Conservation (phyloP, 169 alveolate species). For the Plasmodium inui region DNA sequence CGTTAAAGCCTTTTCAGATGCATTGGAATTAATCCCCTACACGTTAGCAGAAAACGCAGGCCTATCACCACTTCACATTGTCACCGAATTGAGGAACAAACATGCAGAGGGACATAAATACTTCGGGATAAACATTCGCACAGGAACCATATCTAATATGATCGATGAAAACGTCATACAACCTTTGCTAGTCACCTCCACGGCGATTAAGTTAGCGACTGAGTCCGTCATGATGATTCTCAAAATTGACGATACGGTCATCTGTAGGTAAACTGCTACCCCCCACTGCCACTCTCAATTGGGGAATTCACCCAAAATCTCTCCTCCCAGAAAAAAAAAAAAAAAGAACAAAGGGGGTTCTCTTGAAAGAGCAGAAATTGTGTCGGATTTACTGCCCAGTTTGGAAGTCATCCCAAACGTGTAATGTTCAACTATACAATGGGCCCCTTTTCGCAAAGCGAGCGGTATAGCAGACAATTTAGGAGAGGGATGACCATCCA, state of each 20-base stretch:
- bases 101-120: slow-evolving; percentile 93
- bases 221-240: slow-evolving; percentile 99
- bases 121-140: slow-evolving; percentile 96
- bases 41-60: slow-evolving; percentile 99
- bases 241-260: slow-evolving; percentile 98
- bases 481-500: not conserved
- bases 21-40: slow-evolving; percentile 98
- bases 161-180: slow-evolving; percentile 95
- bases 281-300: not conserved
- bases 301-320: not conserved
- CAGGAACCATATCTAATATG: slow-evolving; percentile 91
- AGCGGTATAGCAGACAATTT: not conserved
- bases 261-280: slow-evolving; percentile 64
- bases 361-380: not conserved
- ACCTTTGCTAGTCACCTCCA: slow-evolving; percentile 97
- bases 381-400: not conserved
- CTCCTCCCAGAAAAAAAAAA: not conserved
- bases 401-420: not conserved
- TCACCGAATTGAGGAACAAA: slow-evolving; percentile 94
- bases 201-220: slow-evolving; percentile 97
- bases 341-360: not conserved
- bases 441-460: not conserved
- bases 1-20: slow-evolving; percentile 98
- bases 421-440: not conserved
- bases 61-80: slow-evolving; percentile 96